These are phyloP conservation scores for Orbilia blumenaviensis DNA, from an alignment of 2,329 filamentous ascomycete genomes.

Conservation along the genomic window DNA sequence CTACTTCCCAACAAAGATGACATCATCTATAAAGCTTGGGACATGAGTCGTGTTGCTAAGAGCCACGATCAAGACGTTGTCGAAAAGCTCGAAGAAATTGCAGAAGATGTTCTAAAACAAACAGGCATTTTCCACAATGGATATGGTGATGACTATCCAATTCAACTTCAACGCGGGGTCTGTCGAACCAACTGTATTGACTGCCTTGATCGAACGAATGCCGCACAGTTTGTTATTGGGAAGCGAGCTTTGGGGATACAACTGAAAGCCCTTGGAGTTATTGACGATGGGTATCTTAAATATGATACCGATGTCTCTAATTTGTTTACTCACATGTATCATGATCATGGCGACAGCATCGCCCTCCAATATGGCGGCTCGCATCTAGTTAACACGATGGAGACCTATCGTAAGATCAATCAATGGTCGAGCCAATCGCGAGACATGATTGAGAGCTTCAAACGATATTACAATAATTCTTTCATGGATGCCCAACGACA, in stretches of 20 bases:
- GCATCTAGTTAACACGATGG: constrained; percentile 98
- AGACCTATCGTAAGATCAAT: constrained; percentile 98
- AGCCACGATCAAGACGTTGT: constrained; percentile 93
- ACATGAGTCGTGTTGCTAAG: constrained; percentile 97
- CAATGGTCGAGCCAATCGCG: constrained; percentile 97
- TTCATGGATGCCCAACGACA: constrained; percentile 98
- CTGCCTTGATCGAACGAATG: constrained; percentile 95
- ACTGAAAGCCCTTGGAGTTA: constrained; percentile 87
- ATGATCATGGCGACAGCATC: constrained; percentile 97
- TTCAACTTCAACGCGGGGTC: constrained; percentile 85
- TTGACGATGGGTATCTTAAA: constrained; percentile 78
- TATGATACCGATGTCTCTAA: constrained; percentile 97
- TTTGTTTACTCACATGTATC: constrained; percentile 97
- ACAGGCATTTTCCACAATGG: constrained; percentile 98
- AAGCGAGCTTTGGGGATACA: constrained; percentile 93
- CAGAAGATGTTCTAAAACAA: constrained; percentile 81
- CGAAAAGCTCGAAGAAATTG: constrained; percentile 85
- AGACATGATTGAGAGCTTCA: constrained; percentile 99
- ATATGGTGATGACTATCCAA: constrained; percentile 71
- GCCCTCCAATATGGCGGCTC: constrained; percentile 97
- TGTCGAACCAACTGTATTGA: constrained; percentile 98
- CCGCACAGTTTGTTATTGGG: constrained; percentile 95
- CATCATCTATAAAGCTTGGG: constrained; percentile 94
- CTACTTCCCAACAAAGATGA: constrained; percentile 84
- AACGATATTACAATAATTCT: constrained; percentile 98